A percentile compares a stretch with the other conserved stretches of the same genome.
phyloP scores from a whole-genome alignment of 192 early-diverging fungal genomes.

The Spizellomyces punctatus region DNA sequence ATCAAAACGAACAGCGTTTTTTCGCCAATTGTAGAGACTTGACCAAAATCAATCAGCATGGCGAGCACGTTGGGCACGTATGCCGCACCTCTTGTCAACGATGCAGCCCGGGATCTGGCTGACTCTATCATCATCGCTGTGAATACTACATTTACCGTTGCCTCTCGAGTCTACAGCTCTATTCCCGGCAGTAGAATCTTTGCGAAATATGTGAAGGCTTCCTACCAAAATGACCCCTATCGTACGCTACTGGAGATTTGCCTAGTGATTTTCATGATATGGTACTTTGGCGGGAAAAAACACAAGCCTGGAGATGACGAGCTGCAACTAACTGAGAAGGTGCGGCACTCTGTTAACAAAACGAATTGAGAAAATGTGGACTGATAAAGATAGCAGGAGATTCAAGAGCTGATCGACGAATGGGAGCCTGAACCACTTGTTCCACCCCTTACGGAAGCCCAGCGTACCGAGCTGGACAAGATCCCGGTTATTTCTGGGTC shows the following conservation, averaged over 20 bases:
- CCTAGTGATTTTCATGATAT: conserved; percentile 83
- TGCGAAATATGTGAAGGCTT: conserved; percentile 81
- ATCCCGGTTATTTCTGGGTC: conserved; percentile 71
- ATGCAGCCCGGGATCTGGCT: conserved; percentile 43
- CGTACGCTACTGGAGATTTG: conserved; percentile 82
- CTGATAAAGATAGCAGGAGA: conserved; percentile 61
- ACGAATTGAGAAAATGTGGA: not conserved
- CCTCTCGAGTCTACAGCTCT: conserved; percentile 40
- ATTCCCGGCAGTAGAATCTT: conserved; percentile 79
- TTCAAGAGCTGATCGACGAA: conserved; percentile 91
- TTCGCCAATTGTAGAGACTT: not conserved
- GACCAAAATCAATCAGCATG: not conserved
- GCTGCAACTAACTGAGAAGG: conserved; percentile 75
- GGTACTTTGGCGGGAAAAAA: conserved; percentile 83
- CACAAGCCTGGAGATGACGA: conserved; percentile 75
- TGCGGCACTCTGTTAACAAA: conserved; percentile 23
- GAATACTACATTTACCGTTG: conserved; percentile 52
- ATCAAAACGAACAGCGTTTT: not conserved
- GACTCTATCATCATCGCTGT: conserved; percentile 48
- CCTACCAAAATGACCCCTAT: conserved; percentile 93
- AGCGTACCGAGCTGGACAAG: conserved; percentile 71
- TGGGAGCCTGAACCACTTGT: conserved; percentile 97
- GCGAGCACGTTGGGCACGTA: conserved; percentile 6
- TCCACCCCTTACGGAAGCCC: conserved; percentile 68
- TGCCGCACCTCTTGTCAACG: conserved; percentile 40